phyloP scores from a whole-genome alignment of 176 grass and related monocot genomes.

The Avena insularis region DNA sequence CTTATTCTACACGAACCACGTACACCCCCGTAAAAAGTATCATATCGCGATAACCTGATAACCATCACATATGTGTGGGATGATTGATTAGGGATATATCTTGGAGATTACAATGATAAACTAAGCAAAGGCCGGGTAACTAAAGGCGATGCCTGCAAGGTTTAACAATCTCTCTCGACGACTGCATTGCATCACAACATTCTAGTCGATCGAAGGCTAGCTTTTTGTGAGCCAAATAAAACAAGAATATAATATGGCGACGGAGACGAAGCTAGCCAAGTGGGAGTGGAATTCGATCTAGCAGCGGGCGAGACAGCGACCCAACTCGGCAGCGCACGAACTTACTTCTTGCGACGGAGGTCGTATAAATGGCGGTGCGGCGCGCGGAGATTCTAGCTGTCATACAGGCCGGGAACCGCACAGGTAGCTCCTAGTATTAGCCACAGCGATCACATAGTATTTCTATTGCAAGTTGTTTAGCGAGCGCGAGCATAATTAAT shows the following conservation, averaged over 20 bases:
- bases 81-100: slow-evolving; percentile 35
- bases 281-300: slow-evolving; percentile 46
- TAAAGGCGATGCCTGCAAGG: slow-evolving; percentile 34
- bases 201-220: slow-evolving; percentile 34
- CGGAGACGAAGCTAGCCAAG: slow-evolving; percentile 33
- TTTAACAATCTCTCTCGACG: not conserved
- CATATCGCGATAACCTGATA: not conserved
- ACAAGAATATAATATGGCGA: slow-evolving; percentile 31
- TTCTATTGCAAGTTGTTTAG: not conserved
- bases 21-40: slow-evolving; percentile 29
- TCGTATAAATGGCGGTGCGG: slow-evolving; percentile 61
- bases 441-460: not conserved
- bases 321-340: no score
- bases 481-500: not conserved
- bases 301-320: no score
- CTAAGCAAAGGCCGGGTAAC: not conserved
- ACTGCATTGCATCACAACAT: slow-evolving; percentile 39
- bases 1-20: slow-evolving; percentile 2
- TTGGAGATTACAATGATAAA: slow-evolving; percentile 30
- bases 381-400: slow-evolving; percentile 61
- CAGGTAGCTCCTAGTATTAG: not conserved
- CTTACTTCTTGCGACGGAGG: not conserved
- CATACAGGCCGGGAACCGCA: slow-evolving; percentile 53
- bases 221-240: not conserved
- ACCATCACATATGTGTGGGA: slow-evolving; percentile 12